phyloP scores from a whole-genome alignment of 257 asterid genomes.

The Nicotiana paniculata region DNA sequence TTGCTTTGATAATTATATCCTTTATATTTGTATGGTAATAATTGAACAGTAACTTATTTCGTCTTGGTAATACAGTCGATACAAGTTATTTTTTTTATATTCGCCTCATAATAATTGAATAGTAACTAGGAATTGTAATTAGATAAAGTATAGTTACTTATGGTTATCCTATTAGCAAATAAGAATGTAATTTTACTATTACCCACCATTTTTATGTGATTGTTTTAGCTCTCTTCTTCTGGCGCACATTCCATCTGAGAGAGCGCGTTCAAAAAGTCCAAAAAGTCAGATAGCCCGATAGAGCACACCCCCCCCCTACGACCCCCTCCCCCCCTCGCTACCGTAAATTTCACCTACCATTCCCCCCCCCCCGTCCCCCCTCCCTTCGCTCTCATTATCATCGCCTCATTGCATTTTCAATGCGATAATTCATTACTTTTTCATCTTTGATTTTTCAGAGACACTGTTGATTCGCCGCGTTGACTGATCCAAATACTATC shows the following conservation, averaged over 20 bases:
- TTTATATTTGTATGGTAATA: no score
- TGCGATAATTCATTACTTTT: neutral
- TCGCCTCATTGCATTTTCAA: neutral
- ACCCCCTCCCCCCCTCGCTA: neutral
- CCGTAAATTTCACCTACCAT: neutral
- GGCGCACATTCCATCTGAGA: neutral
- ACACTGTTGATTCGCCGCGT: constrained; percentile 2
- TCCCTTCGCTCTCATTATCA: neutral
- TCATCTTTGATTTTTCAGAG: neutral
- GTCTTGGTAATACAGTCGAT: no score
- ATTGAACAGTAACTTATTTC: no score
- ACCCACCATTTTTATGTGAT: neutral
- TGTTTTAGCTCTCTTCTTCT: neutral
- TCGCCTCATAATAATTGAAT: no score
- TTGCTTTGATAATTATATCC: no score
- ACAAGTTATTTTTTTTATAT: no score
- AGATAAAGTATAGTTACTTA: no score
- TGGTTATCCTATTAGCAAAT: no score
- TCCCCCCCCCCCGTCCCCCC: neutral
- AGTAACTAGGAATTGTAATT: no score
- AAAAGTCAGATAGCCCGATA: neutral
- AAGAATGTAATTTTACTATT: neutral
- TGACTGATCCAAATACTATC: neutral
- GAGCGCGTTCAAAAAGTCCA: neutral
- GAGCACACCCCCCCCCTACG: neutral